Evolutionary conservation across 345 rosid species (phyloP).

Genomic region (Bruguiera gymnorhiza): DNA sequence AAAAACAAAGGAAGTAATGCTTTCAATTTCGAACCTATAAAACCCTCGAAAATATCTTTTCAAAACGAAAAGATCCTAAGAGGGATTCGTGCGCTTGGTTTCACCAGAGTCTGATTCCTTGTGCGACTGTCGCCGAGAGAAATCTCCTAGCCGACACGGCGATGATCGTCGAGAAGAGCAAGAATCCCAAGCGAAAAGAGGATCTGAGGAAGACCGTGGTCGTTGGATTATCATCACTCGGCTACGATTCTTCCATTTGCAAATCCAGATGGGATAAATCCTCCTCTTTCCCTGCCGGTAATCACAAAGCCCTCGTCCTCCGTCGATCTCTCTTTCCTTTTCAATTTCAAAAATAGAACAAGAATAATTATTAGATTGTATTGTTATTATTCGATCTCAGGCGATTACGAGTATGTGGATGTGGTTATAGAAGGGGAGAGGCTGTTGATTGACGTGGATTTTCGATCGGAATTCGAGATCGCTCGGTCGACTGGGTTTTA

Average conservation of each 20-base stretch:
- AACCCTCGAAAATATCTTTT: no score
- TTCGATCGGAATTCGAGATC: constrained; percentile 80
- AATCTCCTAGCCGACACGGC: constrained; percentile 78
- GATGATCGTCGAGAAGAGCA: constrained; percentile 74
- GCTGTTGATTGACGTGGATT: constrained; percentile 68
- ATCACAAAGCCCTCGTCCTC: not conserved
- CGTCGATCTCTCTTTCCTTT: not conserved
- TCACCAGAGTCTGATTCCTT: constrained; percentile 65
- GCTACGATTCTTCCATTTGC: constrained; percentile 78
- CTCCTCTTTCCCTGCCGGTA: constrained; percentile 73
- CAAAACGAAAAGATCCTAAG: no score
- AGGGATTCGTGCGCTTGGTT: not conserved
- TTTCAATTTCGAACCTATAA: no score
- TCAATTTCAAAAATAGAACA: not conserved
- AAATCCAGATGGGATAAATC: constrained; percentile 92
- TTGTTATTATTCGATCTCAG: constrained; percentile 30
- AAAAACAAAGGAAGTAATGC: no score
- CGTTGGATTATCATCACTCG: constrained; percentile 54
- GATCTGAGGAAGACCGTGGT: constrained; percentile 60
- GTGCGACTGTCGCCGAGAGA: constrained; percentile 67
- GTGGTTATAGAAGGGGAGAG: constrained; percentile 61
- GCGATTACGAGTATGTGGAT: constrained; percentile 73
- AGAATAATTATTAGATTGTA: not conserved
- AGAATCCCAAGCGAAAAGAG: constrained; percentile 51
- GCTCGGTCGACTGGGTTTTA: constrained; percentile 79